phyloP scores from a whole-genome alignment of 2,329 filamentous ascomycete species.

The Exophiala dermatitidis region DNA sequence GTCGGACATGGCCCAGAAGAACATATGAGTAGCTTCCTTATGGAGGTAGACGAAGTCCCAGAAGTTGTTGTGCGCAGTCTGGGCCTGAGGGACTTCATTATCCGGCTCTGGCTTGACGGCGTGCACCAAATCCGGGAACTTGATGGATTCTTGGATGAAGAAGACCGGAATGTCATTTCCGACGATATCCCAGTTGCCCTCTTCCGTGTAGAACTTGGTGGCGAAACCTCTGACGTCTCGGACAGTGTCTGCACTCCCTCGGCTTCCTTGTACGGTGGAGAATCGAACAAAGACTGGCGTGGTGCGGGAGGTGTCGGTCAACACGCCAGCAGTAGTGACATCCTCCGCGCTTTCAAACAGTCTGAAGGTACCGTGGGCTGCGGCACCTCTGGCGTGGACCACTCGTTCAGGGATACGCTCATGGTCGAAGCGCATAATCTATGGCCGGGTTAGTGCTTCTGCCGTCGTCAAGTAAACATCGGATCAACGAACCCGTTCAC shows the following conservation, averaged over 20 bases:
- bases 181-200: constrained; percentile 70
- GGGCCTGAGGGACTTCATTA: constrained; percentile 63
- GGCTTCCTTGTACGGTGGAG: constrained; percentile 68
- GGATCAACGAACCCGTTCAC: constrained; percentile 57
- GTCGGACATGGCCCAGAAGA: constrained; percentile 72
- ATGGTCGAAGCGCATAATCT: constrained; percentile 63
- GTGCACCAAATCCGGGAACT: constrained; percentile 40
- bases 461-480: neutral
- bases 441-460: neutral
- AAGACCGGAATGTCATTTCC: constrained; percentile 70
- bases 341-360: constrained; percentile 57
- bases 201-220: constrained; percentile 67
- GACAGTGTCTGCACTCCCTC: constrained; percentile 71
- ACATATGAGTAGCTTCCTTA: constrained; percentile 69
- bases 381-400: constrained; percentile 59
- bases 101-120: constrained; percentile 63
- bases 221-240: constrained; percentile 78
- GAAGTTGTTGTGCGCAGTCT: constrained; percentile 66
- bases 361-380: constrained; percentile 60
- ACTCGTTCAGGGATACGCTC: constrained; percentile 63
- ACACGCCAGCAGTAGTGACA: constrained; percentile 55
- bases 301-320: constrained; percentile 60
- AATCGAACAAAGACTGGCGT: constrained; percentile 67
- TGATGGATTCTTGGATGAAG: constrained; percentile 69
- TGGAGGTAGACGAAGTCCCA: constrained; percentile 67